Evolutionary conservation across 2,329 filamentous ascomycete genomes (phyloP), one percentile per base, ranked within the genome.

Genomic region (Claviceps sorghi): DNA sequence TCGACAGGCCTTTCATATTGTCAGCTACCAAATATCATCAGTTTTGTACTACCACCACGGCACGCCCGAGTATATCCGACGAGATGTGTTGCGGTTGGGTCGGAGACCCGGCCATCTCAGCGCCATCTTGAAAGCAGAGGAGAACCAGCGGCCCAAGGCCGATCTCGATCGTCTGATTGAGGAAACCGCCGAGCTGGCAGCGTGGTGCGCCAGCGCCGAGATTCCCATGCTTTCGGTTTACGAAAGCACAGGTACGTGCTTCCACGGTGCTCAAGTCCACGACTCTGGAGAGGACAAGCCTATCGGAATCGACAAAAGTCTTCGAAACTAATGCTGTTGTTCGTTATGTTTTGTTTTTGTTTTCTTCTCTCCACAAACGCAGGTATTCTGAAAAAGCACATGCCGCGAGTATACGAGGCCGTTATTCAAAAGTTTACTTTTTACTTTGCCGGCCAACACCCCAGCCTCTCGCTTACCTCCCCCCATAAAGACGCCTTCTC

Each of bases 21-120:
- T 95, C 49, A 74, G 82, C 59, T 86, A 93, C 65, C 83, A 86
- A 54, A 72, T 91, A 57, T 79, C 88, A 51, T 86, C 88, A 10
- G 78, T 97, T 55, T 75, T 95, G 52, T 90, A 91, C 67, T 93
- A 98, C 71, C 94, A 98, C 70, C 93, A 98, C 68, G 86, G 88
- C 50, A 95, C 91, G 0, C 93, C 93, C 8, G 88, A 95, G 64
- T 81, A 95, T 64, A 95, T 98, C 59, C 82, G 84, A 62, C 83
- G 85, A 62, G 93, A 98, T 69, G 84, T 97, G 29, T 81, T 81
- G 65, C 76, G 77, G 10, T 69, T 98, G 53, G 77, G 74, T 53
- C 81, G 84, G 60, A 69, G 94, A 55, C 93, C 93, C 2, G 79
- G 85, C 58, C 93, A 98, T 64, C 67, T 98, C 49, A 96, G 89